These are phyloP conservation scores for Neurospora sp. DNA, from an alignment of 2,329 filamentous ascomycete species.

Conservation along the genomic window DNA sequence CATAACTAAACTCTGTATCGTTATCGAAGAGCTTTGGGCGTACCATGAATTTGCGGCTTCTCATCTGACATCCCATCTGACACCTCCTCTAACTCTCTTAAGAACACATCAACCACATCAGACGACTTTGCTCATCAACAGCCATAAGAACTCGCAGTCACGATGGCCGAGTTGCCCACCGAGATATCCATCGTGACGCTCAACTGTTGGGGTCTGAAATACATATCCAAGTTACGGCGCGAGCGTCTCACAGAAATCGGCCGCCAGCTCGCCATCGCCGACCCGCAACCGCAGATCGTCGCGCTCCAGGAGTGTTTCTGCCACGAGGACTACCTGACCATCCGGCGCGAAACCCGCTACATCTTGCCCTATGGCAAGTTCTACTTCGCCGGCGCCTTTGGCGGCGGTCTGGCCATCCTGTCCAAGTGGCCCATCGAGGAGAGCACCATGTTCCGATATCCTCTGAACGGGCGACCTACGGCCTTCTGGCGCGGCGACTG, in stretches of 20 bases:
- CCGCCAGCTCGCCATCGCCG: constrained; percentile 58
- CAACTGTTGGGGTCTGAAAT: constrained; percentile 96
- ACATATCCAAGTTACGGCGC: constrained; percentile 66
- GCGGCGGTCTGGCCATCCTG: constrained; percentile 78
- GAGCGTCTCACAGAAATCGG: constrained; percentile 80
- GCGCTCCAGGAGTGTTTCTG: constrained; percentile 96
- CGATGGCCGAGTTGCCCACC: constrained; percentile 29
- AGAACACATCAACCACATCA: constrained; percentile 1
- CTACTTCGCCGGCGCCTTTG: constrained; percentile 83
- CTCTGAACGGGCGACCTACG: constrained; percentile 86
- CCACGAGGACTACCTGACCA: constrained; percentile 69
- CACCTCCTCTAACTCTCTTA: not conserved
- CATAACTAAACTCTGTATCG: not conserved
- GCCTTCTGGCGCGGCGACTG: constrained; percentile 93
- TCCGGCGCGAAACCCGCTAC: constrained; percentile 61
- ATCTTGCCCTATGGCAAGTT: constrained; percentile 87
- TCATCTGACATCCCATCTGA: not conserved
- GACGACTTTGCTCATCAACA: constrained; percentile 3
- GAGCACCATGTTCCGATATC: constrained; percentile 75
- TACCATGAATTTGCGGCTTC: not conserved
- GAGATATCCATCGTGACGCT: constrained; percentile 74
- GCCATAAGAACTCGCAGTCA: not conserved
- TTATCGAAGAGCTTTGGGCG: not conserved
- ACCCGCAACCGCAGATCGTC: constrained; percentile 70
- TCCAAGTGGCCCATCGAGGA: constrained; percentile 89